Percentiles rank a stretch among this genome's conserved stretches.
Conservation (phyloP, 352 stramenopile species). For the Phytophthora palmivora region DNA sequence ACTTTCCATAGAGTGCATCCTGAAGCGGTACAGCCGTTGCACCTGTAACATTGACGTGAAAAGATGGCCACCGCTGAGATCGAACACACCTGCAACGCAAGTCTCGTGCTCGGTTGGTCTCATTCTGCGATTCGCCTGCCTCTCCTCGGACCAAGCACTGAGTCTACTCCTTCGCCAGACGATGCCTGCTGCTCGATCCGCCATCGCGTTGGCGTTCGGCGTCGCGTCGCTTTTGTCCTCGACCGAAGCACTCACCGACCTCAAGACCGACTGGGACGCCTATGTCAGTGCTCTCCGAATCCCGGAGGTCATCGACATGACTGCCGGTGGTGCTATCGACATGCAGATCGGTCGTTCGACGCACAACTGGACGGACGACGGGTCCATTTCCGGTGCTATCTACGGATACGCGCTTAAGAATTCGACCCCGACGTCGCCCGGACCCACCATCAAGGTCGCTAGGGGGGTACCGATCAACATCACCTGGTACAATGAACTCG, state of each 20-base stretch:
- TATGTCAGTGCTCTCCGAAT: constrained; percentile 45
- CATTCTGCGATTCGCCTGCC: constrained; percentile 30
- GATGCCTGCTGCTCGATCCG: constrained; percentile 32
- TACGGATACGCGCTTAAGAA: constrained; percentile 58
- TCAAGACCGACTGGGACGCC: constrained; percentile 55
- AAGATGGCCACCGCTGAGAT: constrained; percentile 20
- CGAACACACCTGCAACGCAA: constrained; percentile 14
- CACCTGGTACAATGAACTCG: constrained; percentile 55
- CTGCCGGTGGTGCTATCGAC: constrained; percentile 34
- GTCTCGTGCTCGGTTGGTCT: constrained; percentile 5
- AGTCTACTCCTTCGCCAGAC: background rate
- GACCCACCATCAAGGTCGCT: constrained; percentile 49
- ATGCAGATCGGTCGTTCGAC: constrained; percentile 49
- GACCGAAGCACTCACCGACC: constrained; percentile 29
- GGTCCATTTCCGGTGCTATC: constrained; percentile 35
- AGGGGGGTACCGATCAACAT: constrained; percentile 41
- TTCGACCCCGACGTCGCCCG: constrained; percentile 38
- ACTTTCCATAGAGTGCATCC: constrained; percentile 44
- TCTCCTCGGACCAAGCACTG: constrained; percentile 3
- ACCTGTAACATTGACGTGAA: constrained; percentile 7
- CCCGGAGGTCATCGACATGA: constrained; percentile 55
- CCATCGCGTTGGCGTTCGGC: constrained; percentile 6
- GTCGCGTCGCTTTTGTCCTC: constrained; percentile 7
- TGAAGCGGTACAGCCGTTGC: too few relatives aligned
- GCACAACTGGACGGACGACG: constrained; percentile 50